A percentile compares a stretch with the other conserved stretches of the same genome.
Evolutionary conservation across 2,329 filamentous ascomycete species (phyloP).

Genomic region (Chalaropsis ovoidea): DNA sequence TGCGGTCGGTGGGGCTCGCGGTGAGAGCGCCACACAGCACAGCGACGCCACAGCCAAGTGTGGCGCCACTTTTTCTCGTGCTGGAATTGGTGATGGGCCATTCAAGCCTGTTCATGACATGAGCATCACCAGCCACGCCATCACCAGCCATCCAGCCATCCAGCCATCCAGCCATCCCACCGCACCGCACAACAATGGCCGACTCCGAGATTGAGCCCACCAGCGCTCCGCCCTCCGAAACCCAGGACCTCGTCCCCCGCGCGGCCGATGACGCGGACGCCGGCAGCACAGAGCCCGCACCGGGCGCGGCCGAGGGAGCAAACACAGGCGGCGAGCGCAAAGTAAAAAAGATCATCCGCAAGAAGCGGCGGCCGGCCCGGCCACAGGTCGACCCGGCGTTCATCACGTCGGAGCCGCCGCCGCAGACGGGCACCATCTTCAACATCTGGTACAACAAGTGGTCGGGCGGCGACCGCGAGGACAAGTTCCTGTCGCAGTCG

Average conservation of each 20-base stretch:
- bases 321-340: conserved; percentile 46
- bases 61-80: background rate
- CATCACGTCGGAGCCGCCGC: conserved; percentile 73
- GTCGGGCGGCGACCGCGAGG: conserved; percentile 88
- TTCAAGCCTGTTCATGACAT: too few relatives aligned
- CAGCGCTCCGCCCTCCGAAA: background rate
- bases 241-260: background rate
- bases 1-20: background rate
- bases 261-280: background rate
- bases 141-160: too few relatives aligned
- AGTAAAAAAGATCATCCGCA: conserved; percentile 76
- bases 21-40: background rate
- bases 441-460: conserved; percentile 99
- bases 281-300: conserved; percentile 9
- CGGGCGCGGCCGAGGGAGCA: conserved; percentile 25
- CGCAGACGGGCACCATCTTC: conserved; percentile 89
- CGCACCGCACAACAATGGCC: conserved; percentile 6
- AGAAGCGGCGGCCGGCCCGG: conserved; percentile 80
- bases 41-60: background rate
- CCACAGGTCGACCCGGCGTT: conserved; percentile 80
- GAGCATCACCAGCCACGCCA: too few relatives aligned
- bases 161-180: too few relatives aligned
- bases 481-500: conserved; percentile 75
- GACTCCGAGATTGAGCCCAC: conserved; percentile 11
- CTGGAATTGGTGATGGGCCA: background rate